Conservation (phyloP, 2,329 filamentous ascomycete genomes). For the Colletotrichum lindemuthianum region DNA sequence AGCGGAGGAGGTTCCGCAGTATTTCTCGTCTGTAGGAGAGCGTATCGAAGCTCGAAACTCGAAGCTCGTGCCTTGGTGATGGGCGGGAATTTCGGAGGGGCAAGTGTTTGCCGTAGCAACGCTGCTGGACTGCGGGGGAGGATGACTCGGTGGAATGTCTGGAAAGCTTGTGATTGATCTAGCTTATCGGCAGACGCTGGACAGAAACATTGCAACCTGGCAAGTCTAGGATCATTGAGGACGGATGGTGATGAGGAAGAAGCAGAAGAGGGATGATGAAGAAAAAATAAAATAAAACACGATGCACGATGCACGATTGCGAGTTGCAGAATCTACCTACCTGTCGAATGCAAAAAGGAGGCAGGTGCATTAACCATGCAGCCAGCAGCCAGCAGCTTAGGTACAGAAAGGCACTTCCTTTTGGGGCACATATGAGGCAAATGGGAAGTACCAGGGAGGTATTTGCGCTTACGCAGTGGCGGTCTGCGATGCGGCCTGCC, state of each 20-base stretch:
- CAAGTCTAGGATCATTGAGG: no score
- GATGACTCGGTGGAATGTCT: neutral
- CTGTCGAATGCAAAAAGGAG: no score
- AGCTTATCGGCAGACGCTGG: neutral
- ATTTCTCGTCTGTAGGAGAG: no score
- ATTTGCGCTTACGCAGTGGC: neutral
- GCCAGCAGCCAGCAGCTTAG: neutral
- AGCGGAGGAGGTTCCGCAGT: no score
- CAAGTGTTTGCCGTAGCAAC: slow-evolving; percentile 9
- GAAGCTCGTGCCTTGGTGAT: neutral
- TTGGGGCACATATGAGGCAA: no score
- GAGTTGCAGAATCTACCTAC: slow-evolving; percentile 28
- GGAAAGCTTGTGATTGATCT: slow-evolving; percentile 1
- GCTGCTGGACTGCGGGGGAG: slow-evolving; percentile 2
- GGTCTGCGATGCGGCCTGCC: neutral
- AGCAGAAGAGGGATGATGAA: neutral
- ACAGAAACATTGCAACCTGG: no score
- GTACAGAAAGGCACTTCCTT: no score
- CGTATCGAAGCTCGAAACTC: neutral
- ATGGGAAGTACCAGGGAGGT: neutral
- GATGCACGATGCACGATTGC: slow-evolving; percentile 7
- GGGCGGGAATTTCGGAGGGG: neutral
- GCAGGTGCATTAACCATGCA: neutral
- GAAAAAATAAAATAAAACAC: slow-evolving; percentile 1
- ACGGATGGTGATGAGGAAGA: neutral